Conservation (phyloP, 2,329 filamentous ascomycete genomes). For the Phialocephala subalpina region DNA sequence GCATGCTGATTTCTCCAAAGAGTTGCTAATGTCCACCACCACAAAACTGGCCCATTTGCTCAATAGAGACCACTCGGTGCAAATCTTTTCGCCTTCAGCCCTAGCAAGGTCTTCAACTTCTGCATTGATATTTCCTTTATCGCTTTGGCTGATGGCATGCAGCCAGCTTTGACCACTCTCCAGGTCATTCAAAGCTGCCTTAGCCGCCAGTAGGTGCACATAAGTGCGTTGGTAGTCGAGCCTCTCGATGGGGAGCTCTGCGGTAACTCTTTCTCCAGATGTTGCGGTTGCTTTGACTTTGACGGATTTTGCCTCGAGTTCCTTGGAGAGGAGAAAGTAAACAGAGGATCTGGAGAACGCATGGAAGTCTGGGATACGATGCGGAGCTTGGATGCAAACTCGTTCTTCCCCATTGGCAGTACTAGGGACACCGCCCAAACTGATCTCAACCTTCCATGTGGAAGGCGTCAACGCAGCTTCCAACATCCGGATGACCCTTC, state of each 20-base stretch:
- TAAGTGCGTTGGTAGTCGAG: constrained; percentile 47
- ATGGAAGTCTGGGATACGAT: constrained; percentile 18
- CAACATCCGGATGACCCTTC: constrained; percentile 20
- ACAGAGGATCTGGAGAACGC: constrained; percentile 21
- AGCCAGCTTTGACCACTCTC: constrained; percentile 77
- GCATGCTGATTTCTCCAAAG: too few species aligned
- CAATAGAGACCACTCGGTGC: too few species aligned
- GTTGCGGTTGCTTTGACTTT: constrained; percentile 14
- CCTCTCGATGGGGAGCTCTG: constrained; percentile 14
- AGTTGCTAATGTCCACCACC: too few species aligned
- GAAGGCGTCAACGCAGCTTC: constrained; percentile 20
- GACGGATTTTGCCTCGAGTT: constrained; percentile 5
- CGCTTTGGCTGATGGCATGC: not conserved
- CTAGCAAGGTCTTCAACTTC: too few species aligned
- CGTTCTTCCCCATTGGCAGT: not conserved
- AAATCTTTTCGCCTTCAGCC: too few species aligned
- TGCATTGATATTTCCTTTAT: too few species aligned
- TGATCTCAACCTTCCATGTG: constrained; percentile 13
- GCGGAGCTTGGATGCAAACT: constrained; percentile 14
- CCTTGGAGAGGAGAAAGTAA: constrained; percentile 19
- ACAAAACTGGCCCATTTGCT: too few species aligned
- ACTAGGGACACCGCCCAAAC: not conserved
- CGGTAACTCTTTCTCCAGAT: constrained; percentile 10
- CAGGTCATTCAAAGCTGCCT: constrained; percentile 69
- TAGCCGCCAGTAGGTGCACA: not conserved